These are phyloP conservation scores for Hemisphaericaspora nanyangensis DNA, from an alignment of 805 yeast species.

Conservation along the genomic window DNA sequence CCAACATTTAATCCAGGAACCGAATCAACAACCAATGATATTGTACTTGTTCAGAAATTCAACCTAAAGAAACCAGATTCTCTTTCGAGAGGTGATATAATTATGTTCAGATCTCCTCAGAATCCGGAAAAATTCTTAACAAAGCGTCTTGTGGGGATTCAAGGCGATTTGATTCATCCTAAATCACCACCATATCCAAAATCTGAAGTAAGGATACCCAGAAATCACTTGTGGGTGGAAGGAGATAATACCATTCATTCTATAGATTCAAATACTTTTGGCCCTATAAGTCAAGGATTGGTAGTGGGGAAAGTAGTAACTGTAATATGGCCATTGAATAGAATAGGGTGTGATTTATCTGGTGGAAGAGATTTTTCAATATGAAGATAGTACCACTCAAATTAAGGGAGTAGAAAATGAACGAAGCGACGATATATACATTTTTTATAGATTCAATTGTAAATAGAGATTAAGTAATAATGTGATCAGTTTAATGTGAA, in stretches of 20 bases:
- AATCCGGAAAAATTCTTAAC: slow-evolving; percentile 74
- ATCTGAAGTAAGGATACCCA: slow-evolving; percentile 57
- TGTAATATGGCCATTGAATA: slow-evolving; percentile 62
- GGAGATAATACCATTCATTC: slow-evolving; percentile 83
- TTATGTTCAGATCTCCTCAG: slow-evolving; percentile 74
- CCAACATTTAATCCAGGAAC: slow-evolving; percentile 80
- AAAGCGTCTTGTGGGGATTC: slow-evolving; percentile 73
- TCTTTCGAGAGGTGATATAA: slow-evolving; percentile 62
- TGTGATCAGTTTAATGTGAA: no score
- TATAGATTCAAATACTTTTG: slow-evolving; percentile 81
- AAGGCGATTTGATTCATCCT: slow-evolving; percentile 65
- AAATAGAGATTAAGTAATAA: neutral
- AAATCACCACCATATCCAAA: slow-evolving; percentile 63
- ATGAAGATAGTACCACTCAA: no score
- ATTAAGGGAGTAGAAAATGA: neutral
- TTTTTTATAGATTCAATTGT: neutral
- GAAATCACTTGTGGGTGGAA: slow-evolving; percentile 89
- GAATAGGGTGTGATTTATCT: slow-evolving; percentile 26
- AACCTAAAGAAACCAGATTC: slow-evolving; percentile 45
- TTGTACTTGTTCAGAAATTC: slow-evolving; percentile 69
- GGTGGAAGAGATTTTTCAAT: neutral
- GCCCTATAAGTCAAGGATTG: slow-evolving; percentile 80
- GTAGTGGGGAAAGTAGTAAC: slow-evolving; percentile 71
- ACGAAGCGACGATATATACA: neutral
- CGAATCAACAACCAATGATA: slow-evolving; percentile 44